Percentiles rank a stretch among this genome's conserved stretches.
phyloP scores from a whole-genome alignment of 495 filamentous ascomycete species.

The Neohortaea acidophila region DNA sequence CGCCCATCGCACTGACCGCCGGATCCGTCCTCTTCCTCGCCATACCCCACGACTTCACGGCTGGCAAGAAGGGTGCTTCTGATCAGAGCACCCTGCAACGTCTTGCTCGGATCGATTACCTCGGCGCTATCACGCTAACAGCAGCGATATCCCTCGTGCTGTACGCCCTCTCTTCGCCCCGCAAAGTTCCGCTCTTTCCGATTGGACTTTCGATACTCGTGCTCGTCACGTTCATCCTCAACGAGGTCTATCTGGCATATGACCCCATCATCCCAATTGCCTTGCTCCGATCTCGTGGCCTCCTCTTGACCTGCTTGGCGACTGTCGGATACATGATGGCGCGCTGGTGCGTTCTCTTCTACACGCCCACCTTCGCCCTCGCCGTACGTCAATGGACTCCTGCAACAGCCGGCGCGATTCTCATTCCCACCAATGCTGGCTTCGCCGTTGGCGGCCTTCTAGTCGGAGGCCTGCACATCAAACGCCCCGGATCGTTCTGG shows the following conservation, averaged over 20 bases:
- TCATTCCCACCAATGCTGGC: slow-evolving; percentile 61
- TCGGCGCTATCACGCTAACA: slow-evolving; percentile 47
- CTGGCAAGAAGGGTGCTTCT: slow-evolving; percentile 3
- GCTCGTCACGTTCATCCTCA: slow-evolving; percentile 42
- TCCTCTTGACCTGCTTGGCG: slow-evolving; percentile 50
- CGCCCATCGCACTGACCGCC: slow-evolving; percentile 39
- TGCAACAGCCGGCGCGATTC: slow-evolving; percentile 50
- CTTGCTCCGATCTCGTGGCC: slow-evolving; percentile 46
- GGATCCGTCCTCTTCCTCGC: slow-evolving; percentile 43
- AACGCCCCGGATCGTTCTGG: slow-evolving; percentile 50
- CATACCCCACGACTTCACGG: slow-evolving; percentile 33
- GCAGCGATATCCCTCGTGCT: slow-evolving; percentile 44
- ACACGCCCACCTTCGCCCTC: slow-evolving; percentile 57
- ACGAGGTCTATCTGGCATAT: slow-evolving; percentile 39
- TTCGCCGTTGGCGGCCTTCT: slow-evolving; percentile 56
- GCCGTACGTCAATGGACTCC: slow-evolving; percentile 50
- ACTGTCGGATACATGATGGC: slow-evolving; percentile 60
- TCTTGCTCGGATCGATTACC: slow-evolving; percentile 51
- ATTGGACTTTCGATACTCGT: slow-evolving; percentile 40
- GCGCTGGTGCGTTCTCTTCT: slow-evolving; percentile 65
- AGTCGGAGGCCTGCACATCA: slow-evolving; percentile 56
- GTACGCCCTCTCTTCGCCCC: slow-evolving; percentile 43
- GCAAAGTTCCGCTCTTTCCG: slow-evolving; percentile 39
- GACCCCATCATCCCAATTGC: slow-evolving; percentile 58
- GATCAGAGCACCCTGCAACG: slow-evolving; percentile 20